Percentiles rank a stretch among this genome's conserved stretches.
These are phyloP conservation scores for Fusarium palustre DNA, from an alignment of 2,329 filamentous ascomycete species.

Conservation along the genomic window DNA sequence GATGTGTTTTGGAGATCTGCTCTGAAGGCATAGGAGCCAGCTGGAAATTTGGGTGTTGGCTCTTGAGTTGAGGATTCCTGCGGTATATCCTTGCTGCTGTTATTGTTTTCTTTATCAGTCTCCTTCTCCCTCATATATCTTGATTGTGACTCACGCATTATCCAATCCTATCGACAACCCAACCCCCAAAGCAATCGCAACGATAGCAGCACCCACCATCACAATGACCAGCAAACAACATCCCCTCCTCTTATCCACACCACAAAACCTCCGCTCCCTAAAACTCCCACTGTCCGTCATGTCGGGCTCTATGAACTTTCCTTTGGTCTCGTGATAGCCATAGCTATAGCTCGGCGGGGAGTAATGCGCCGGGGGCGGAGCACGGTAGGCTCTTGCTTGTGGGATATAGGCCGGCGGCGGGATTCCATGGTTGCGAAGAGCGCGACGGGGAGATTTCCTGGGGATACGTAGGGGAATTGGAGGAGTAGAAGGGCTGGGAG, in stretches of 20 bases:
- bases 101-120: conserved; percentile 20
- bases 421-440: conserved; percentile 29
- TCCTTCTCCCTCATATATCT: background rate
- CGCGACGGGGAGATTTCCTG: conserved; percentile 44
- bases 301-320: conserved; percentile 29
- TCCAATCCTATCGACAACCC: conserved; percentile 57
- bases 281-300: conserved; percentile 24
- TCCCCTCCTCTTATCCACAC: conserved; percentile 34
- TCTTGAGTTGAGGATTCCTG: conserved; percentile 22
- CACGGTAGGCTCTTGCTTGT: conserved; percentile 19
- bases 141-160: conserved; percentile 49
- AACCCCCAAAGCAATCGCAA: conserved; percentile 54
- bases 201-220: conserved; percentile 46
- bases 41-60: conserved; percentile 61
- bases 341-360: conserved; percentile 42
- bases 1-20: conserved; percentile 66
- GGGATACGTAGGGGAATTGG: conserved; percentile 47
- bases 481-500: conserved; percentile 35
- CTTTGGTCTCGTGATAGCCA: conserved; percentile 36
- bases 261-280: conserved; percentile 12
- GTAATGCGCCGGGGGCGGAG: conserved; percentile 29
- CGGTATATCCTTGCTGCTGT: conserved; percentile 6
- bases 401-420: conserved; percentile 47
- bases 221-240: conserved; percentile 52
- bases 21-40: conserved; percentile 71